Percentiles rank a stretch among this genome's conserved stretches.
Evolutionary conservation across 1,139 yeast species (phyloP).

Genomic region (Scheffersomyces quercinus): DNA sequence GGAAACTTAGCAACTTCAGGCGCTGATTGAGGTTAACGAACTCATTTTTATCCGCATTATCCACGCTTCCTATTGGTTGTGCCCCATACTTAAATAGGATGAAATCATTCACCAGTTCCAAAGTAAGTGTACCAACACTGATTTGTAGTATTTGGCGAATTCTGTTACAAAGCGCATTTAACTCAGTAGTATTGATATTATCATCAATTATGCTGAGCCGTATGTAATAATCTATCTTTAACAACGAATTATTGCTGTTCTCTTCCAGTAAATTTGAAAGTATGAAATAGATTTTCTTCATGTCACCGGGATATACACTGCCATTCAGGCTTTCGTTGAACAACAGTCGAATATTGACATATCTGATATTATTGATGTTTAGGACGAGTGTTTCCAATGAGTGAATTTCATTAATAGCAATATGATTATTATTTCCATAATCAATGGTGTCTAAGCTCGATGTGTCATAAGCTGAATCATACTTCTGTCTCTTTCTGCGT

Average conservation of each 20-base stretch:
- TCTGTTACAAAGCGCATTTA: slow-evolving; percentile 10
- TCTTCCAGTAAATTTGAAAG: not conserved
- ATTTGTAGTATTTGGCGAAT: slow-evolving; percentile 8
- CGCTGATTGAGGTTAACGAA: slow-evolving; percentile 9
- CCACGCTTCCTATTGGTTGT: slow-evolving; percentile 4
- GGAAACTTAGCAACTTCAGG: slow-evolving; percentile 10
- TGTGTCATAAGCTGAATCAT: not conserved
- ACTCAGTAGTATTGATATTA: slow-evolving; percentile 12
- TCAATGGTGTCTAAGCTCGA: slow-evolving; percentile 7
- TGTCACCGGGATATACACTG: not conserved
- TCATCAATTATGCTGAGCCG: slow-evolving; percentile 20
- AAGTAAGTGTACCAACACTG: slow-evolving; percentile 9
- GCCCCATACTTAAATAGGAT: slow-evolving; percentile 9
- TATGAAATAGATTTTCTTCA: not conserved
- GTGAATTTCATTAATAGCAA: slow-evolving; percentile 19
- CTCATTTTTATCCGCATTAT: not conserved
- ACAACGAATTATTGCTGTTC: not conserved
- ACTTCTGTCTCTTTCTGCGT: slow-evolving; percentile 6
- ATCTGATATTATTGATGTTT: slow-evolving; percentile 15
- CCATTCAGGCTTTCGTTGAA: not conserved
- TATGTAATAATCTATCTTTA: slow-evolving; percentile 18
- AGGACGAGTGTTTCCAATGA: slow-evolving; percentile 18
- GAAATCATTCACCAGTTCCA: slow-evolving; percentile 18
- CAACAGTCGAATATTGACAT: slow-evolving; percentile 12
- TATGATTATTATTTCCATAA: slow-evolving; percentile 4